Percentiles rank a stretch among this genome's conserved stretches.
phyloP scores from a whole-genome alignment of 805 yeast genomes.

The Schizosaccharomyces cryophilus region DNA sequence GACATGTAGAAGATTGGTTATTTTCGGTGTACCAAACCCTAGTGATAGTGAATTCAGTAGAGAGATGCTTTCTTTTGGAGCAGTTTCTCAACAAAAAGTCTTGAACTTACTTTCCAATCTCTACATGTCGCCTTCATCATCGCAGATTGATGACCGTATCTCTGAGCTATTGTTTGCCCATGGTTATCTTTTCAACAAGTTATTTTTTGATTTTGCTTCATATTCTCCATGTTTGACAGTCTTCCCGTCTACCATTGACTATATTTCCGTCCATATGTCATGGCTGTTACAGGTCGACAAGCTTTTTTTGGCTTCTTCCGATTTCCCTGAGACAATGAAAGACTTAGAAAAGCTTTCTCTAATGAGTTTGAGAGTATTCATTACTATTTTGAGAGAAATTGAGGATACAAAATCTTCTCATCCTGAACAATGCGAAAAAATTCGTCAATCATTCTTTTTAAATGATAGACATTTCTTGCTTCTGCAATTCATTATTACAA shows the following conservation, averaged over 20 bases:
- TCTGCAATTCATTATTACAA: slow-evolving; percentile 42
- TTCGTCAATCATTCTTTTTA: not conserved
- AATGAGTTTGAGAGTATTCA: not conserved
- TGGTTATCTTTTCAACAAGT: not conserved
- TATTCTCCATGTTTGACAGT: not conserved
- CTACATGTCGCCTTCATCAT: no score
- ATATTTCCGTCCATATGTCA: not conserved
- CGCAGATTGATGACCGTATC: no score
- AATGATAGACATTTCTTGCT: not conserved
- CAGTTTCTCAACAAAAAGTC: not conserved
- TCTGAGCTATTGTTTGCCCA: not conserved
- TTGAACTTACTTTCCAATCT: not conserved
- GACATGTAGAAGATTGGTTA: slow-evolving; percentile 42
- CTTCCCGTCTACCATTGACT: not conserved
- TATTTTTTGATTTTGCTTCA: not conserved
- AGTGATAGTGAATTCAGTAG: not conserved
- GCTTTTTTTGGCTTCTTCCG: no score
- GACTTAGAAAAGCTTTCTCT: not conserved
- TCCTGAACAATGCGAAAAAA: not conserved
- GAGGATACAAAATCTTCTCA: not conserved
- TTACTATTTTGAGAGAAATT: not conserved
- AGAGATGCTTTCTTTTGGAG: not conserved
- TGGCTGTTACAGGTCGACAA: slow-evolving; percentile 27
- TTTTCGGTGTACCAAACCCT: slow-evolving; percentile 18
- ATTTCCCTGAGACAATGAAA: not conserved